These are phyloP conservation scores for Chenopodium suecicum DNA, from an alignment of 148 eudicot genomes.

Conservation along the genomic window DNA sequence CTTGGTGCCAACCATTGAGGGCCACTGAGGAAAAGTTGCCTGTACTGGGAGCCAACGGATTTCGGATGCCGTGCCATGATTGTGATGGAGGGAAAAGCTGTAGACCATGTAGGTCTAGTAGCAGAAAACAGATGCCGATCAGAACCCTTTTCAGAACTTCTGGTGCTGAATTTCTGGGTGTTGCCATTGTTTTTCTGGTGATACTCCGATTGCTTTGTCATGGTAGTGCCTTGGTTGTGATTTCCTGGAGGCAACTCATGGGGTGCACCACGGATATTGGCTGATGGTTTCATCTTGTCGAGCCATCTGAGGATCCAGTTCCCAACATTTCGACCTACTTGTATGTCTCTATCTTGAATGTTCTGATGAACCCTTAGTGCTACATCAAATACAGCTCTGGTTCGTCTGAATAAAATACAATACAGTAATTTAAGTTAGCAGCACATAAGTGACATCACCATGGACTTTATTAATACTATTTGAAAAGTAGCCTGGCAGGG, in stretches of 20 bases:
- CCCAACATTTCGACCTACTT: constrained; percentile 73
- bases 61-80: constrained; percentile 51
- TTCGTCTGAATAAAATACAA: constrained; percentile 45
- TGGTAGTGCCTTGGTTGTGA: constrained; percentile 30
- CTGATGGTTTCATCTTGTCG: constrained; percentile 74
- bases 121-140: constrained; percentile 59
- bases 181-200: constrained; percentile 38
- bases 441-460: neutral
- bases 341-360: constrained; percentile 75
- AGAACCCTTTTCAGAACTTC: constrained; percentile 37
- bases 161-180: constrained; percentile 26
- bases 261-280: constrained; percentile 55
- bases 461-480: neutral
- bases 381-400: constrained; percentile 63
- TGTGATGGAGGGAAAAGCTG: constrained; percentile 50
- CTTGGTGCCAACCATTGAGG: constrained; percentile 30
- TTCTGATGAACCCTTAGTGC: constrained; percentile 67
- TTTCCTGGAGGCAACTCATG: constrained; percentile 29
- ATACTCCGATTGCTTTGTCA: constrained; percentile 33
- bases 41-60: constrained; percentile 47
- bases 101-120: constrained; percentile 49
- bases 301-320: constrained; percentile 81
- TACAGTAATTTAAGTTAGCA: neutral
- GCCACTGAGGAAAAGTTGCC: constrained; percentile 40
- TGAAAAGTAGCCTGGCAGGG: constrained; percentile 4